phyloP scores from a whole-genome alignment of 108 stramenopile species.

The Cyclotella sp. region DNA sequence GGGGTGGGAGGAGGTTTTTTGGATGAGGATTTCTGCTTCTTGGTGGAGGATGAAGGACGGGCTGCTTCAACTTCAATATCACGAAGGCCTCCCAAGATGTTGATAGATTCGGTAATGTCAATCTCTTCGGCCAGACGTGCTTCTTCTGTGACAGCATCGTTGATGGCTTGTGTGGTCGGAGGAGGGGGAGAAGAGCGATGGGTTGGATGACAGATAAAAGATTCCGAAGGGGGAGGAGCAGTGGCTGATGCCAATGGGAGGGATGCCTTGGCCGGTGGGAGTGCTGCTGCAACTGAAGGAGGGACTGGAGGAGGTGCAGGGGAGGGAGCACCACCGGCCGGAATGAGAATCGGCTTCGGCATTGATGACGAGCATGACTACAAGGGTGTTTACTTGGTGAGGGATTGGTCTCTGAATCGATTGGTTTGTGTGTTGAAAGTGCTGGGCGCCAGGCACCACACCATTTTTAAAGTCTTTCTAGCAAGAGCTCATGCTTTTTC shows the following conservation, averaged over 20 bases:
- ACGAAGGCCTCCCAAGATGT: neutral
- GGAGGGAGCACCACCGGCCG: too few species aligned
- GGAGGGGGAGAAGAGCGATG: neutral
- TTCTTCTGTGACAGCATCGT: neutral
- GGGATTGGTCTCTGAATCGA: too few species aligned
- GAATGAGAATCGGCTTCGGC: too few species aligned
- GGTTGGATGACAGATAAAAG: neutral
- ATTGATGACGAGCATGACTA: too few species aligned
- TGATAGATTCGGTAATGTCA: neutral
- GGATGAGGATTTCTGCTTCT: neutral
- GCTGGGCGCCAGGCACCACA: too few species aligned
- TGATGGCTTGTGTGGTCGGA: neutral
- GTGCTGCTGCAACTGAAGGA: neutral
- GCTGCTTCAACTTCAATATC: neutral
- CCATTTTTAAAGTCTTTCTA: too few species aligned
- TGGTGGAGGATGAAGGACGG: neutral
- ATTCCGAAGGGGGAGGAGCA: neutral
- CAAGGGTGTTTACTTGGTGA: too few species aligned
- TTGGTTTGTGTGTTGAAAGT: too few species aligned
- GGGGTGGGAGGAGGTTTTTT: neutral
- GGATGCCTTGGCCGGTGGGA: neutral
- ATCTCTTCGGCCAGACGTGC: neutral
- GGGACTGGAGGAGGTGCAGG: neutral
- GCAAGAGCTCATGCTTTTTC: too few species aligned
- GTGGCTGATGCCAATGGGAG: neutral